These are phyloP conservation scores for Cryphonectria naterciae DNA, from an alignment of 2,329 filamentous ascomycete genomes.

Conservation along the genomic window DNA sequence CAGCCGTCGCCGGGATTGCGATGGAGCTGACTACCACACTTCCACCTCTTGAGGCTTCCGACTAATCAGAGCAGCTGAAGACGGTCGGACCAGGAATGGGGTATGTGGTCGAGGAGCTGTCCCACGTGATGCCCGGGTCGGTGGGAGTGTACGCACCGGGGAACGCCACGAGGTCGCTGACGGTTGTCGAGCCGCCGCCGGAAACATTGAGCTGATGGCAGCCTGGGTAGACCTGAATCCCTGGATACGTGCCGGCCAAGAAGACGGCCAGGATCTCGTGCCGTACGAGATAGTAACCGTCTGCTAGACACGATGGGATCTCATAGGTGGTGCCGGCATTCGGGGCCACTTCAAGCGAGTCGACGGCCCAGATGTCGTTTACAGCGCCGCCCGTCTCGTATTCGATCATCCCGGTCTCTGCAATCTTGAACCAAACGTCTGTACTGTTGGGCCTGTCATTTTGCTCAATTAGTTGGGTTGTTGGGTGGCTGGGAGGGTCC, in stretches of 20 bases:
- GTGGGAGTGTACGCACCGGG: conserved; percentile 56
- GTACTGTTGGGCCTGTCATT: conserved; percentile 16
- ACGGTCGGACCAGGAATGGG: conserved; percentile 52
- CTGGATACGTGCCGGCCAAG: conserved; percentile 51
- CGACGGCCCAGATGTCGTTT: conserved; percentile 51
- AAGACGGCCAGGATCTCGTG: conserved; percentile 63
- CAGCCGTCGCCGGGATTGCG: too few relatives aligned
- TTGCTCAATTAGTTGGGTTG: conserved; percentile 24
- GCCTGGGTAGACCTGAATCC: conserved; percentile 61
- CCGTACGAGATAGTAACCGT: conserved; percentile 61
- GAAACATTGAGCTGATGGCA: conserved; percentile 62
- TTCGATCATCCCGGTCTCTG: conserved; percentile 45
- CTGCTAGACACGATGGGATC: conserved; percentile 56
- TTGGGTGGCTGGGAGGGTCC: not conserved
- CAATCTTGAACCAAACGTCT: conserved; percentile 61
- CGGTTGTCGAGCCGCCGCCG: conserved; percentile 49
- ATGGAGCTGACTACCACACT: too few relatives aligned
- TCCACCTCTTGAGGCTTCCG: not conserved
- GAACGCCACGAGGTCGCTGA: conserved; percentile 51
- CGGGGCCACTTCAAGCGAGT: conserved; percentile 48
- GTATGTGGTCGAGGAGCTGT: conserved; percentile 50
- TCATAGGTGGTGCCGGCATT: conserved; percentile 53
- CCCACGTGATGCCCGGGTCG: conserved; percentile 57
- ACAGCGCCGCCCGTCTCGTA: conserved; percentile 46
- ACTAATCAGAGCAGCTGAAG: conserved; percentile 29